Evolutionary conservation across 768 basidiomycete species (phyloP), one percentile per base, ranked within the genome.

Genomic region (Hypsizygus marmoreus): DNA sequence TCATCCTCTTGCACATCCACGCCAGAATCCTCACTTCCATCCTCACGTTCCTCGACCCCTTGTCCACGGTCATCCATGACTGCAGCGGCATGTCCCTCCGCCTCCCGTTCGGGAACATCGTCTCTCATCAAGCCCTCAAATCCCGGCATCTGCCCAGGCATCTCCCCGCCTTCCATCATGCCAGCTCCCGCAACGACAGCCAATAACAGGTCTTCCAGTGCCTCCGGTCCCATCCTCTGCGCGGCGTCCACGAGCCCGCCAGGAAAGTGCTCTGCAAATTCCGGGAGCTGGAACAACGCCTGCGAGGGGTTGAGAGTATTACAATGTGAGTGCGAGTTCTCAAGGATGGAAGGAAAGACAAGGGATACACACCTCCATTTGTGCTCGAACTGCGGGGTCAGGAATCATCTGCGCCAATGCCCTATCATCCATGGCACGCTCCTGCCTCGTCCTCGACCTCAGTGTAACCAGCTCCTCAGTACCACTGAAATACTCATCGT

Each of bases 401-500:
- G 81, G 81, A 9, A 88, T 69, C 35, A 86, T 60, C 43, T 72
- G 71, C 46, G 76, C 82, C 42, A 88, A 61, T 28, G 71, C 49
- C 24, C 85, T 65, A 49, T 75, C 76, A n/a, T 82, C 76, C 28
- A 64, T 56, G 12, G 59, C 77, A 13, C 70, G 68, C 37, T 76
- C 69, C 39, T 71, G 61, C 43, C 77, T 61, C 31, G 69, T 71
- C 39, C 31, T 66, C 64, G 16, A 16, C 22, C 29, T 34, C 20
- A 24, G 6, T 6, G 70, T 60, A 39, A 78, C 71, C 12, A 71
- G 44, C 51, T 86, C 83, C 40, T 84, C 82, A 3, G 75, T 69
- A 2, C 81, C 80, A 12, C 64, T 68, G 69, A 97, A 95, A 67
- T 94, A 97, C n/a, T 63, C 63, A 3, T 75, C 68, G 50, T 92